These are phyloP conservation scores for Flaveria ramosissima DNA, from an alignment of 129 eudicot species.

Conservation along the genomic window DNA sequence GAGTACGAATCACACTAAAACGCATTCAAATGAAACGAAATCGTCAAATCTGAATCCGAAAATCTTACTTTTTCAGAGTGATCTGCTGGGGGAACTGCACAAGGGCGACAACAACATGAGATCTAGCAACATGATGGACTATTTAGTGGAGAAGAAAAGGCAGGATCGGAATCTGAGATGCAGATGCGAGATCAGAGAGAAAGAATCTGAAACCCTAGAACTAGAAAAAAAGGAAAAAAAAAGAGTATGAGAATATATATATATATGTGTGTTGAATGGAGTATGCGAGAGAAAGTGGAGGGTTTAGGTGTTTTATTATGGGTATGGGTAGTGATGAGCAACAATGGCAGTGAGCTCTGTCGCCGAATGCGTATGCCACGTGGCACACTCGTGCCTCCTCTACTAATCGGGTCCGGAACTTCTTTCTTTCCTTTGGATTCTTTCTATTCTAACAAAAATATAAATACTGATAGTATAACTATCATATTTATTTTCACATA, in stretches of 20 bases:
- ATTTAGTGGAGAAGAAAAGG: neutral
- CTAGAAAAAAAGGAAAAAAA: neutral
- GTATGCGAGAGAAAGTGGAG: neutral
- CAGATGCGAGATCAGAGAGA: neutral
- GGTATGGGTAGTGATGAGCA: neutral
- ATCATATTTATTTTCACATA: no score
- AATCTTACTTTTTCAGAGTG: slow-evolving; percentile 27
- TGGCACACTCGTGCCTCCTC: slow-evolving; percentile 23
- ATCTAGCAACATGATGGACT: slow-evolving; percentile 24
- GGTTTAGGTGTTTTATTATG: neutral
- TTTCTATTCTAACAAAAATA: no score
- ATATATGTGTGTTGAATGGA: neutral
- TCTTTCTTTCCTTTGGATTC: no score
- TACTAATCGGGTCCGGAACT: slow-evolving; percentile 17
- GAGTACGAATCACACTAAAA: neutral
- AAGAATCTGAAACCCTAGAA: slow-evolving; percentile 7
- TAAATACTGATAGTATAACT: no score
- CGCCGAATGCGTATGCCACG: slow-evolving; percentile 29
- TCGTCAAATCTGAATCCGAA: neutral
- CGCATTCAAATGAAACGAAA: neutral
- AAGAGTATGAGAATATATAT: neutral
- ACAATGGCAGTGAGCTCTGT: slow-evolving; percentile 33
- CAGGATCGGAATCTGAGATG: slow-evolving; percentile 44
- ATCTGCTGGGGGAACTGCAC: slow-evolving; percentile 7
- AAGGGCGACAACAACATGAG: slow-evolving; percentile 16